Conservation (phyloP, 2,329 filamentous ascomycete species). For the Sclerotinia glacialis region DNA sequence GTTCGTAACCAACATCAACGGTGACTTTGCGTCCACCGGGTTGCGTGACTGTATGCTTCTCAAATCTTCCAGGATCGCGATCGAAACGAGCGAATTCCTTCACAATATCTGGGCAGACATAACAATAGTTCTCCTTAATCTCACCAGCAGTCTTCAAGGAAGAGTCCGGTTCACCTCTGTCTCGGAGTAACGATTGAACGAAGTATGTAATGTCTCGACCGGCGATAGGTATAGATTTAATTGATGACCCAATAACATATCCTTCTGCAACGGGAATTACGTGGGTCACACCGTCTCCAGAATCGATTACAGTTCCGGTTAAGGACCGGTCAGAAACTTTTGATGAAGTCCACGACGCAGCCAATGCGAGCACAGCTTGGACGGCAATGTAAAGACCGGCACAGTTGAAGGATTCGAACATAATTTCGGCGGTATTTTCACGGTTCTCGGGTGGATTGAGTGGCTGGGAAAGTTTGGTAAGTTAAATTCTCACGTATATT, state of each 20-base stretch:
- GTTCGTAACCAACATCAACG: slow-evolving; percentile 95
- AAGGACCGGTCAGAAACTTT: slow-evolving; percentile 96
- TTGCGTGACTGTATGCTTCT: slow-evolving; percentile 82
- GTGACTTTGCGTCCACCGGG: slow-evolving; percentile 79
- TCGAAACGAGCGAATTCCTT: slow-evolving; percentile 97
- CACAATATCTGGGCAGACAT: slow-evolving; percentile 97
- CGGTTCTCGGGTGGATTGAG: slow-evolving; percentile 98
- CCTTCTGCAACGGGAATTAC: slow-evolving; percentile 98
- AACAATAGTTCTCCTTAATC: slow-evolving; percentile 99
- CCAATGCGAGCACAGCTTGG: slow-evolving; percentile 92
- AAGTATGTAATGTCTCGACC: slow-evolving; percentile 99
- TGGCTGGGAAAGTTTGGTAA: slow-evolving; percentile 54
- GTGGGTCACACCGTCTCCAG: slow-evolving; percentile 97
- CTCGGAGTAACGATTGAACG: slow-evolving; percentile 90
- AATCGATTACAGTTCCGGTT: slow-evolving; percentile 97
- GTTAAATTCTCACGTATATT: background rate
- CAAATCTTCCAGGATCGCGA: slow-evolving; percentile 84
- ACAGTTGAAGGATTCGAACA: slow-evolving; percentile 99
- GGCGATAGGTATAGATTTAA: slow-evolving; percentile 98
- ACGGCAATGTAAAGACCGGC: slow-evolving; percentile 98
- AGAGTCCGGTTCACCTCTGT: slow-evolving; percentile 94
- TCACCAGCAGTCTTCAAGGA: slow-evolving; percentile 96
- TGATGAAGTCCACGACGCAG: slow-evolving; percentile 96
- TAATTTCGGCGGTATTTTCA: slow-evolving; percentile 98
- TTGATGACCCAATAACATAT: slow-evolving; percentile 97